Conservation (phyloP, 2,329 filamentous ascomycete genomes). For the Phyllosticta citriasiana region DNA sequence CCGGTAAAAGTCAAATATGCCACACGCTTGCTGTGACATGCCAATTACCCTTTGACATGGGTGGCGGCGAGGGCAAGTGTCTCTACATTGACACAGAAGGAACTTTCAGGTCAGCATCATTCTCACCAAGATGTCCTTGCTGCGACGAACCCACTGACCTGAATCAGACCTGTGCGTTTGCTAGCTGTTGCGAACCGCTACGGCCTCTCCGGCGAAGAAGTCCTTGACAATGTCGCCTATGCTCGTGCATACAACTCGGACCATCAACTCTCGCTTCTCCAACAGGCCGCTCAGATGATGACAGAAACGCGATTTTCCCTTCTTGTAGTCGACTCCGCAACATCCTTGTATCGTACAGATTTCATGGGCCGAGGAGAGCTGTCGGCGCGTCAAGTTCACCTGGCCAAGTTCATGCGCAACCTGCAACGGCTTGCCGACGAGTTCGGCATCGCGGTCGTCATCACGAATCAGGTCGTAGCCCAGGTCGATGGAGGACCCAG, state of each 20-base stretch:
- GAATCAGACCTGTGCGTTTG: conserved; percentile 65
- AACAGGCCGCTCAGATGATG: conserved; percentile 98
- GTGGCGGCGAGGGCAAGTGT: conserved; percentile 94
- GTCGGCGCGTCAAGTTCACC: conserved; percentile 80
- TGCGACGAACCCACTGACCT: not conserved
- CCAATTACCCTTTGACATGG: conserved; percentile 97
- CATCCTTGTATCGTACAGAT: conserved; percentile 88
- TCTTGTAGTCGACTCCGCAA: conserved; percentile 91
- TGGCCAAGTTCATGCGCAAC: conserved; percentile 81
- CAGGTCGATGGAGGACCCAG: conserved; percentile 95
- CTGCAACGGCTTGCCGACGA: conserved; percentile 66
- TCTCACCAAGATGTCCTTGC: not conserved
- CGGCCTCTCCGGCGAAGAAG: conserved; percentile 90
- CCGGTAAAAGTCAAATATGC: conserved; percentile 96
- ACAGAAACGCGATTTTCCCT: conserved; percentile 96
- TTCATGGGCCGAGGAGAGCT: conserved; percentile 95
- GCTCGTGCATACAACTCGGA: conserved; percentile 98
- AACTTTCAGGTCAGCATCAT: conserved; percentile 56
- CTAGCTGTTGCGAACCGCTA: conserved; percentile 90
- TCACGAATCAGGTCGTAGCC: conserved; percentile 97
- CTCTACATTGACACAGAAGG: conserved; percentile 98
- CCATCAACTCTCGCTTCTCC: conserved; percentile 88
- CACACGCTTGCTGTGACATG: conserved; percentile 98
- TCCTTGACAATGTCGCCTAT: conserved; percentile 96
- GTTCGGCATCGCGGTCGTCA: conserved; percentile 96